phyloP scores from a whole-genome alignment of 78 protist genomes.

The Dictyostelium capitatum region DNA sequence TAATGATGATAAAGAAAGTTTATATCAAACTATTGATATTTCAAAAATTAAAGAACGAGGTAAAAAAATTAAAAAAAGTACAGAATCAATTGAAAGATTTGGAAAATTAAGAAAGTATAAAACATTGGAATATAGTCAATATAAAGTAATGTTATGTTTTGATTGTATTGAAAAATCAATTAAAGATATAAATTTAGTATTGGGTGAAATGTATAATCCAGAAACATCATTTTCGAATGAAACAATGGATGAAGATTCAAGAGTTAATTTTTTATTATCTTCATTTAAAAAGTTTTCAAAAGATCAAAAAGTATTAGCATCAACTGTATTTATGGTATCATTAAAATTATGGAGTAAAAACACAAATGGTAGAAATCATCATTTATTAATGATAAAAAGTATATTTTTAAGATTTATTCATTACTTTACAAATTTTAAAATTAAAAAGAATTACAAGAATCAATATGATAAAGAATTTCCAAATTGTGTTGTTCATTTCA shows the following conservation, averaged over 20 bases:
- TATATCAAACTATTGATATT: background rate
- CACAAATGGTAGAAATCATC: background rate
- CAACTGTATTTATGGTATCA: background rate
- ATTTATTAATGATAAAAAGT: background rate
- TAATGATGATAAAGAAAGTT: background rate
- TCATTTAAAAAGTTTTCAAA: slow-evolving; percentile 41
- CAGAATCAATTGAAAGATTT: background rate
- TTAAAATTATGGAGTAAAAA: background rate
- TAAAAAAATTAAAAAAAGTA: background rate
- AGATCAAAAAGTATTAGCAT: slow-evolving; percentile 23
- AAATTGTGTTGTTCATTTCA: background rate
- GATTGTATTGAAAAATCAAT: slow-evolving; percentile 6
- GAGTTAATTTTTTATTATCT: slow-evolving; percentile 20
- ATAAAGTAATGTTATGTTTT: background rate
- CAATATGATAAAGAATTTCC: background rate
- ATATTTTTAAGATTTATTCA: too few relatives aligned
- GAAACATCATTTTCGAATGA: background rate
- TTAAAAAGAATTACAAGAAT: too few relatives aligned
- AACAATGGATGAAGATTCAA: slow-evolving; percentile 10
- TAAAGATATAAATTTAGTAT: background rate
- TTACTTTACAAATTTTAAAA: too few relatives aligned
- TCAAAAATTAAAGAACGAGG: background rate
- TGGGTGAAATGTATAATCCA: background rate
- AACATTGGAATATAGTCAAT: slow-evolving; percentile 34
- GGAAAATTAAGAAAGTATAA: background rate